Conservation (phyloP, 2,329 filamentous ascomycete species). For the Hypoxylon sp. region DNA sequence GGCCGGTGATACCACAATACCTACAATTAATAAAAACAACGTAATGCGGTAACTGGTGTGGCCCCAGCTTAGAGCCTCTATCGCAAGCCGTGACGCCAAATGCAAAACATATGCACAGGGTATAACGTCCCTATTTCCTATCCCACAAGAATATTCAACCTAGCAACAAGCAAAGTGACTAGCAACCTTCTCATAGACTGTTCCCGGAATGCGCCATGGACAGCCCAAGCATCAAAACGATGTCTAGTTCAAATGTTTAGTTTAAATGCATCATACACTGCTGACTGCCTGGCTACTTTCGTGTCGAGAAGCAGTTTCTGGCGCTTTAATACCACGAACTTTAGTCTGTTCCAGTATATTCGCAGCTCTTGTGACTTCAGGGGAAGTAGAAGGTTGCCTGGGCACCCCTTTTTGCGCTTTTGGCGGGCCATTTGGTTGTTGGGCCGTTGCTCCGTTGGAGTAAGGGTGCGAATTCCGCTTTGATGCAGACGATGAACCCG, state of each 20-base stretch:
- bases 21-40: slow-evolving; percentile 15
- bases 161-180: slow-evolving; percentile 5
- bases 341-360: slow-evolving; percentile 47
- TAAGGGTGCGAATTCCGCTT: slow-evolving; percentile 50
- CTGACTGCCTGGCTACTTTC: slow-evolving; percentile 46
- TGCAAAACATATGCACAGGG: slow-evolving; percentile 43
- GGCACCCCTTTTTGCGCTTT: slow-evolving; percentile 39
- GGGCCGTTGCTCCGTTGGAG: slow-evolving; percentile 47
- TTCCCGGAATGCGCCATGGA: slow-evolving; percentile 14
- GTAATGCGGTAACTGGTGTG: slow-evolving; percentile 1
- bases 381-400: slow-evolving; percentile 51
- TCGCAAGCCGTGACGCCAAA: slow-evolving; percentile 38
- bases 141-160: slow-evolving; percentile 40
- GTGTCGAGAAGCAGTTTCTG: slow-evolving; percentile 41
- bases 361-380: slow-evolving; percentile 54
- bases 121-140: slow-evolving; percentile 40
- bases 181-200: slow-evolving; percentile 1
- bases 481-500: slow-evolving; percentile 48
- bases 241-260: too few species aligned
- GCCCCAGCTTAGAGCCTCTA: slow-evolving; percentile 22
- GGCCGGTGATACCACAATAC: not conserved
- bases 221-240: slow-evolving; percentile 12
- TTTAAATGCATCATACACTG: slow-evolving; percentile 34
- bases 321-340: slow-evolving; percentile 41
- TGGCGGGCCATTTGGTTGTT: slow-evolving; percentile 43